Base-by-base conservation (phyloP, 2,329 filamentous ascomycete genomes). In the Stagonosporopsis chrysanthemi region DNA sequence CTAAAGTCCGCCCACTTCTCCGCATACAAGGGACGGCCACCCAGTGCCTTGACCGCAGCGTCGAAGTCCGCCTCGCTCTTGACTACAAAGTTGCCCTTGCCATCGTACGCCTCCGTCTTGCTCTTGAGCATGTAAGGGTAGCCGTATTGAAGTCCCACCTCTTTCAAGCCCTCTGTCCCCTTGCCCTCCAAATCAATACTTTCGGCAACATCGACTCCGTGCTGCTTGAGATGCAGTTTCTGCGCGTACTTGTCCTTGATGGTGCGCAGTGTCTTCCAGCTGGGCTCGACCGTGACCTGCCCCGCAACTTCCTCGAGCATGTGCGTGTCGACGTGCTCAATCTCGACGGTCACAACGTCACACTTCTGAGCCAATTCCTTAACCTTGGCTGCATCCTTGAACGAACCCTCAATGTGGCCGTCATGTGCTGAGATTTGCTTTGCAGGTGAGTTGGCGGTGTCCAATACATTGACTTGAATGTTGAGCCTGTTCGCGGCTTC, bases 211-310 rank as follows among this genome's bases (percentile, higher is more conserved):
- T 89, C 87, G 6, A 97, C 87, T 0, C 84, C 86, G 60, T 86
- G 81, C 61, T 84, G 81, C 41, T 81, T 79, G 52, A 97, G 82
- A 73, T 96, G 89, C 74, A 90, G 85, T 78, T 98, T 97, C 75
- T 98, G 94, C 61, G 86, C 81, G 74, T 86, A 97, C 80, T 98
- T 98, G 80, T 98, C 92, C 80, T 97, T 94, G 69, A 98, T 96
- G 17, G 89, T 87, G 28, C 91, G 86, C 51, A 98, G 84, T 2
- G 93, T 96, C 78, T 87, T 86, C 90, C 91, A 96, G 58, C 88
- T 91, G 1, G 93, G 92, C 71, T 97, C 77, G 22, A 87, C 80
- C 4, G 89, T 86, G 31, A 88, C 86, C 50, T 82, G 80, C 15
- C 85, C 85, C 4, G 86, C 86, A 55, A 97, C 87, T 72, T 96